Evolutionary conservation across 139 green algal species (phyloP).

Genomic region (Closterium sp.): DNA sequence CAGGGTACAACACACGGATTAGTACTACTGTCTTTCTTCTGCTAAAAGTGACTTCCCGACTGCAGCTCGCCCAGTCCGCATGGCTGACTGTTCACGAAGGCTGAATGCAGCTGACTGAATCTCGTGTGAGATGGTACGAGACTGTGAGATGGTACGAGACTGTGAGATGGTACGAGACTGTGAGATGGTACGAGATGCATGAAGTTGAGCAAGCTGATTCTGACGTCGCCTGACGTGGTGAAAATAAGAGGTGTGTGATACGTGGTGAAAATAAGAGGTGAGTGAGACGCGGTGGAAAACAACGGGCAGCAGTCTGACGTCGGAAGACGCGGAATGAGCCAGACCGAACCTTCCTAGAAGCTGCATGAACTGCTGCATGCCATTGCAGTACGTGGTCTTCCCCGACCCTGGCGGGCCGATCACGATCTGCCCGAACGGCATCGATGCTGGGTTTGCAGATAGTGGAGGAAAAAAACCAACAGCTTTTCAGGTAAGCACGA

Average conservation of each 20-base stretch:
- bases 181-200: too few relatives aligned
- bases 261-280: neutral
- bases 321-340: neutral
- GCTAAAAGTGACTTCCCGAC: too few relatives aligned
- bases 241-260: neutral
- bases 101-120: too few relatives aligned
- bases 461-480: neutral
- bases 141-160: too few relatives aligned
- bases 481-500: too few relatives aligned
- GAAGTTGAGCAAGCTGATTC: too few relatives aligned
- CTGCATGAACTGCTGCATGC: constrained; percentile 76
- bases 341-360: constrained; percentile 30
- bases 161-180: too few relatives aligned
- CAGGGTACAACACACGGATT: too few relatives aligned
- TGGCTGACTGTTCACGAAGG: too few relatives aligned
- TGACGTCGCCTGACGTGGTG: neutral
- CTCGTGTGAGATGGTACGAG: too few relatives aligned
- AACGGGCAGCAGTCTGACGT: neutral
- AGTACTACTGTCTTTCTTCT: too few relatives aligned
- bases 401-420: constrained; percentile 90
- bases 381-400: constrained; percentile 90
- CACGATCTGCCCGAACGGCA: constrained; percentile 92
- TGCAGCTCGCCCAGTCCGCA: too few relatives aligned
- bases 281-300: neutral
- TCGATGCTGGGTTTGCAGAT: constrained; percentile 40